Base-by-base conservation (phyloP, 2,329 filamentous ascomycete species). In the Zalaria obscura region DNA sequence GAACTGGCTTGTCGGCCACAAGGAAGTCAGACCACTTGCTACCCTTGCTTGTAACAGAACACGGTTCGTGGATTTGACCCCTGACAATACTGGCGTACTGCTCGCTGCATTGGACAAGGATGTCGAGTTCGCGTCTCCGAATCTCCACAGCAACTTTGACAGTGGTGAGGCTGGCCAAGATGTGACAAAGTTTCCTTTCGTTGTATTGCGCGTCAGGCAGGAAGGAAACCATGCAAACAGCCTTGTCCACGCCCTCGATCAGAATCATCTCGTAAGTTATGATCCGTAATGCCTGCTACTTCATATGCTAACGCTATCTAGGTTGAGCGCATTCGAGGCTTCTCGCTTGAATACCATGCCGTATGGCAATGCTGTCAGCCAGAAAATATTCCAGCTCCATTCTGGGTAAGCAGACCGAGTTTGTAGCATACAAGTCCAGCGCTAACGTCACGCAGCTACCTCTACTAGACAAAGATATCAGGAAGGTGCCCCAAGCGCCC, bases 311-410 rank as follows among this genome's bases (percentile, higher is more conserved):
- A 18, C 18, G 18, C 18, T 18, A 18, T 18, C 18, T 18, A 18
- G 36, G 66, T 70, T 11, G 69, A 74, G 48, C 62, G 70, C 28
- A 63, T 74, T 6, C 61, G 66, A 29, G 70, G 69, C 4, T 74
- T 74, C 48, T 72, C 70, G 1, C 50, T 74, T 6, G 68, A 73
- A 50, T 64, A 65, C 29, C 69, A 73, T 50, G 67, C 69, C 27
- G 62, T 73, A 4, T 71, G 67, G 61, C 57, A 60, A 32, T 66
- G 64, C 38, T 65, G 61, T 49, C 62, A 63, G 44, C 63, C 67
- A 2, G 50, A 45, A 26, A 57, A 61, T 33, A 65, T 72, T 52
- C 57, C 64, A 3, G 52, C 59, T 18, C 70, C 71, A 5, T 62
- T 63, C 36, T 74, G 70, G 70, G 54, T 65, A 18, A 18, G 18